Evolutionary conservation across 1,284 basidiomycete species (phyloP), one percentile per base, ranked within the genome.

Genomic region (Pascua sp.): DNA sequence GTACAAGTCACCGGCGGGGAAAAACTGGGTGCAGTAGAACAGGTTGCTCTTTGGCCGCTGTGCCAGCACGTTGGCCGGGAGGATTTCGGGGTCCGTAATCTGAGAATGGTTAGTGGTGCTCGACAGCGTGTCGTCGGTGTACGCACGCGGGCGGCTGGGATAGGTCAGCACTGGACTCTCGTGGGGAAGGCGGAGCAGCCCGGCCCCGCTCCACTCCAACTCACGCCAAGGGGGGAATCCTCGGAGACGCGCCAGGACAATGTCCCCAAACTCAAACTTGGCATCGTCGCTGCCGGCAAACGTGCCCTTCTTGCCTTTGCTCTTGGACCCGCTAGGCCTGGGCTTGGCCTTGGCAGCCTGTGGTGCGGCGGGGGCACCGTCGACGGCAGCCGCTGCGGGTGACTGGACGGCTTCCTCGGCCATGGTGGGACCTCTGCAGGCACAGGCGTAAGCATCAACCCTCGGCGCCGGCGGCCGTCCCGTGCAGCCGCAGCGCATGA

Each of bases 211-310:
- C 24, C 24, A 32, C 24, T 32, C 24, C 4, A 1, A 74, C 76
- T 76, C 66, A 78, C 76, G 76, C 94, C 94, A 98, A 37, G 89
- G 83, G 12, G 95, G 91, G 80, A 83, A 98, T 13, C 95, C 94
- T 79, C 90, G 90, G 71, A 98, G 81, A 80, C 96, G 93, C 42
- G 85, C 91, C 59, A 97, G 84, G 39, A 98, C 92, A 67, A 92
- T 82, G 73, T 96, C 92, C 71, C 88, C 83, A 55, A 81, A 66
- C 41, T 81, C 78, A 74, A 83, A 86, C 61, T 77, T 78, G 45
- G 66, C 67, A 41, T 61, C 54, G 24, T 54, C 57, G 54, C 42
- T 24, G 40, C 55, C 60, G 39, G 57, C 55, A 32, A 32, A 32
- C 17, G 54, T 16, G 12, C 48, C 49, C 37, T 48, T 54, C 58